phyloP scores from a whole-genome alignment of 2,329 filamentous ascomycete species.

The Chaetoscypha palmicola region DNA sequence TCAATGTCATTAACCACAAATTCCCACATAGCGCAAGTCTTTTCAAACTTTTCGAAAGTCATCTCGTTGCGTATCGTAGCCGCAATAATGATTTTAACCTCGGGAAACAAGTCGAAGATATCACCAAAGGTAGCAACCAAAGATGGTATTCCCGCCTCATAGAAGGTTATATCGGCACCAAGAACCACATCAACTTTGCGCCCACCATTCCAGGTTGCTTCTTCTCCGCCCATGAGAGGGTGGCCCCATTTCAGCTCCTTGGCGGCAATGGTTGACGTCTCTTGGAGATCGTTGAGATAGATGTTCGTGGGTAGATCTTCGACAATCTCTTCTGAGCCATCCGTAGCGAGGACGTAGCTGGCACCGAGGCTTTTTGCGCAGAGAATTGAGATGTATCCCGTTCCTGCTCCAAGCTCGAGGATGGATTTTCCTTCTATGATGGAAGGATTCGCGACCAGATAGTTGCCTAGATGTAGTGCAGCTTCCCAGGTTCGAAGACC shows the following conservation, averaged over 20 bases:
- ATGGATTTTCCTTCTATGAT: conserved; percentile 48
- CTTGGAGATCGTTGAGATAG: conserved; percentile 58
- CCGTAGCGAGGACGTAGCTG: conserved; percentile 57
- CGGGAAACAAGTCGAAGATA: conserved; percentile 50
- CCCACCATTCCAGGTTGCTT: conserved; percentile 36
- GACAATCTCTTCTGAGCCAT: conserved; percentile 68
- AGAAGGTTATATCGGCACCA: conserved; percentile 75
- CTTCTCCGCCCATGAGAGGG: conserved; percentile 31
- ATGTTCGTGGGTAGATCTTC: conserved; percentile 60
- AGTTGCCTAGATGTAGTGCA: conserved; percentile 64
- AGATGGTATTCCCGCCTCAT: conserved; percentile 53
- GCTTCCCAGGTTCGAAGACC: conserved; percentile 79
- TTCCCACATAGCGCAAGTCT: conserved; percentile 39
- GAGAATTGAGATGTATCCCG: conserved; percentile 67
- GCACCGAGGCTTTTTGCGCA: conserved; percentile 61
- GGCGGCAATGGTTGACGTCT: conserved; percentile 44
- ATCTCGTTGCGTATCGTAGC: conserved; percentile 63
- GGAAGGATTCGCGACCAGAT: conserved; percentile 41
- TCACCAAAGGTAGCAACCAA: conserved; percentile 59
- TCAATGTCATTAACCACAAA: conserved; percentile 39
- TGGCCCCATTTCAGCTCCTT: conserved; percentile 46
- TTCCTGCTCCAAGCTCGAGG: conserved; percentile 69
- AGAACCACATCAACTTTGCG: conserved; percentile 54
- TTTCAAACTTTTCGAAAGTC: conserved; percentile 60
- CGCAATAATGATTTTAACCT: conserved; percentile 56